Percentiles rank a stretch among this genome's conserved stretches.
Conservation (phyloP, 805 yeast species). For the Candida gorgasii region DNA sequence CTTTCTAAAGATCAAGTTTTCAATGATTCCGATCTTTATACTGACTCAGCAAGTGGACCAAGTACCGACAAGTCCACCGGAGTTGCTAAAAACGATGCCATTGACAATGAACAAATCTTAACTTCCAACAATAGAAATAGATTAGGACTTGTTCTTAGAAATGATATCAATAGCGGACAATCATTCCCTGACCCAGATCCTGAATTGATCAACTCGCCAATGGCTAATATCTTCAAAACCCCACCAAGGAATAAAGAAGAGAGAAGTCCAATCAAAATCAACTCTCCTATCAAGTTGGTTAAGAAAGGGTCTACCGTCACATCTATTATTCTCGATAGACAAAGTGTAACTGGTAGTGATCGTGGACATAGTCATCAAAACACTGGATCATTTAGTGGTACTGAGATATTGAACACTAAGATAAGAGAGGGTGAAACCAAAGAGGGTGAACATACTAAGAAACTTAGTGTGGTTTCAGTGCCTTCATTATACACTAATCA, state of each 20-base stretch:
- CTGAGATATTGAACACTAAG: constrained; percentile 25
- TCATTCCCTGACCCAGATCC: constrained; percentile 38
- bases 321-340: constrained; percentile 16
- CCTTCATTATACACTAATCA: constrained; percentile 24
- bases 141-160: constrained; percentile 14
- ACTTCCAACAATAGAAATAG: constrained; percentile 3
- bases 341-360: not conserved
- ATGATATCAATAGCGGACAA: constrained; percentile 11
- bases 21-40: constrained; percentile 23
- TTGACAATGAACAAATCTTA: constrained; percentile 3
- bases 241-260: constrained; percentile 22
- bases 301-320: constrained; percentile 31
- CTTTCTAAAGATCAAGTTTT: constrained; percentile 30
- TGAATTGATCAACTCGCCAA: constrained; percentile 25
- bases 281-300: constrained; percentile 35
- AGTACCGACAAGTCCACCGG: constrained; percentile 2
- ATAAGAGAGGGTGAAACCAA: constrained; percentile 18
- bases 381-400: constrained; percentile 13
- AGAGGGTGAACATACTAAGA: constrained; percentile 13
- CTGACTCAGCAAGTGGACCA: constrained; percentile 6
- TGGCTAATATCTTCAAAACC: constrained; percentile 25
- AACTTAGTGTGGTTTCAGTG: constrained; percentile 33
- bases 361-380: not conserved
- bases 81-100: constrained; percentile 1
- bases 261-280: constrained; percentile 35